phyloP scores from a whole-genome alignment of 1,284 basidiomycete genomes.

The Chalciporus sp. region DNA sequence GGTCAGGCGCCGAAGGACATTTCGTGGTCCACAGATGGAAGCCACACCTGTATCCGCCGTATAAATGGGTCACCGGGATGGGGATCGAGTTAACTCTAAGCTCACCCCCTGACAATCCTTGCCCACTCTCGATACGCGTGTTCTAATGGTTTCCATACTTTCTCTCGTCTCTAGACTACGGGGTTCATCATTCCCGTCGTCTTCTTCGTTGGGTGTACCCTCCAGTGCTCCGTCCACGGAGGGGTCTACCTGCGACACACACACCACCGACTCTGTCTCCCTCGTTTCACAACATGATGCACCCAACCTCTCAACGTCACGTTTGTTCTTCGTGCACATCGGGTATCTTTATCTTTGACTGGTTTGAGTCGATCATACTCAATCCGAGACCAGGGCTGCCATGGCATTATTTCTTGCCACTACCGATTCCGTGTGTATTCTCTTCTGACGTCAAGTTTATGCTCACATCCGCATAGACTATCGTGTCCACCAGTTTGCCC shows the following conservation, averaged over 20 bases:
- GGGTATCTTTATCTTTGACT: conserved; percentile 43
- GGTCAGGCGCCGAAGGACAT: conserved; percentile 19
- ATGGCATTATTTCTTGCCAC: conserved; percentile 78
- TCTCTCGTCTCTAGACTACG: conserved; percentile 21
- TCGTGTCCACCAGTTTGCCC: conserved; percentile 79
- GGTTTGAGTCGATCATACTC: conserved; percentile 7
- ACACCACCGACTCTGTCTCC: conserved; percentile 26
- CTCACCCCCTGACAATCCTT: conserved; percentile 7
- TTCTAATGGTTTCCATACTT: conserved; percentile 20
- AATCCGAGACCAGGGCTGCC: conserved; percentile 54
- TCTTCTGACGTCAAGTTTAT: conserved; percentile 12
- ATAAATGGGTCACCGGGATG: conserved; percentile 27
- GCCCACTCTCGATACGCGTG: neutral
- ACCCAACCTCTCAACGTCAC: conserved; percentile 44
- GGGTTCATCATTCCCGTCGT: neutral
- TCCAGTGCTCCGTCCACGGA: conserved; percentile 20
- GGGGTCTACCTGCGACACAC: conserved; percentile 22
- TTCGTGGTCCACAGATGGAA: conserved; percentile 25
- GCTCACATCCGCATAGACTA: conserved; percentile 52
- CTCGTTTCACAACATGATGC: conserved; percentile 24
- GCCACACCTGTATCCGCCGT: conserved; percentile 17
- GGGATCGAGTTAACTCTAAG: conserved; percentile 2
- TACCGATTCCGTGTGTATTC: conserved; percentile 68
- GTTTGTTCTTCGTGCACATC: conserved; percentile 55
- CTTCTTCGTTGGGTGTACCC: neutral